Evolutionary conservation across 257 asterid species (phyloP).

Genomic region (Nicotiana benthamiana): DNA sequence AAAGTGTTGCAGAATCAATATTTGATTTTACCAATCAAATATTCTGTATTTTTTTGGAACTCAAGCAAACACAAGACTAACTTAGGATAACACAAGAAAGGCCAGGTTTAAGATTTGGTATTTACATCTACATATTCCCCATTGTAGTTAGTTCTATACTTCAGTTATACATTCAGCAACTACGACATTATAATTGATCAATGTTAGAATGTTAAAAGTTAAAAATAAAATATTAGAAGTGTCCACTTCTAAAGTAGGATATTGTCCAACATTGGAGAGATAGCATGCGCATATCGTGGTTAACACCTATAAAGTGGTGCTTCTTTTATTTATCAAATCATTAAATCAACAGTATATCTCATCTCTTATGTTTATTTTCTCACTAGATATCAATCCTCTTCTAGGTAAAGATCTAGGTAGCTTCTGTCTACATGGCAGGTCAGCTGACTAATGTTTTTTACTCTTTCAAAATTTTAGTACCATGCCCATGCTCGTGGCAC

Average conservation of each 20-base stretch:
- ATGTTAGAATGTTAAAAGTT: background rate
- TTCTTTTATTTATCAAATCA: background rate
- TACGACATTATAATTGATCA: background rate
- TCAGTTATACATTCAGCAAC: background rate
- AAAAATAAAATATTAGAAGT: background rate
- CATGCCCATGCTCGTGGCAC: background rate
- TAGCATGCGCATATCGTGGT: background rate
- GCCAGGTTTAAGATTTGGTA: background rate
- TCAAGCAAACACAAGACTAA: background rate
- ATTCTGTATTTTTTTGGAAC: background rate
- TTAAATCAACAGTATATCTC: background rate
- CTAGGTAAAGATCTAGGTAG: background rate
- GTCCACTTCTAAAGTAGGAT: background rate
- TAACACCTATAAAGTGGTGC: background rate
- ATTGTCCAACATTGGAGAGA: background rate
- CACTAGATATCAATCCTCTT: background rate
- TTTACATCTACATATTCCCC: background rate
- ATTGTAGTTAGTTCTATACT: background rate
- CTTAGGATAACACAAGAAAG: background rate
- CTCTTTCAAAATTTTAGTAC: background rate
- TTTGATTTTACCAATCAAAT: background rate
- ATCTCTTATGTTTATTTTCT: background rate
- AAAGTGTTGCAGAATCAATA: background rate
- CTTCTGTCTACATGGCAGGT: background rate
- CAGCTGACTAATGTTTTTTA: background rate